These are phyloP conservation scores for Amaranthus cruentus DNA, from an alignment of 148 eudicot genomes.

Conservation along the genomic window DNA sequence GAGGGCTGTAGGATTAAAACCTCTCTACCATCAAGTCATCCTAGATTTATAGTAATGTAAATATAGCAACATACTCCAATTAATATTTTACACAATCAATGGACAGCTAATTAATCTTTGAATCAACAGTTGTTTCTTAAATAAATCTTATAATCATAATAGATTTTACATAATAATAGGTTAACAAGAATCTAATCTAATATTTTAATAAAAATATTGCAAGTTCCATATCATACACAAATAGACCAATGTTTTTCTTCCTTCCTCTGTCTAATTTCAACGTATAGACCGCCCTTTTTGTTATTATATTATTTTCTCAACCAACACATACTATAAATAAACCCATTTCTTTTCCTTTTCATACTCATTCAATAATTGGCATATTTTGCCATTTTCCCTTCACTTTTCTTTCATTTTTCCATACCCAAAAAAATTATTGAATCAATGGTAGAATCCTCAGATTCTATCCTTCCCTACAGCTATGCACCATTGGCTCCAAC, in stretches of 20 bases:
- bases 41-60: too few relatives aligned
- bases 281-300: constrained; percentile 5
- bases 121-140: background rate
- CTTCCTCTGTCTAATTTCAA: constrained; percentile 14
- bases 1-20: too few relatives aligned
- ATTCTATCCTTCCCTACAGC: constrained; percentile 26
- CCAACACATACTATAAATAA: constrained; percentile 18
- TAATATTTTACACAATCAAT: too few relatives aligned
- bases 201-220: constrained; percentile 2
- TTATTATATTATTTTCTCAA: background rate
- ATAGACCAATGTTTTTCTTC: background rate
- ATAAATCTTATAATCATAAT: background rate
- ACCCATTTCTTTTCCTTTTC: constrained; percentile 7
- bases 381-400: background rate
- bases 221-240: background rate
- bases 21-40: too few relatives aligned
- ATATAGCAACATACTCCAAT: too few relatives aligned
- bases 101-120: background rate
- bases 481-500: constrained; percentile 26
- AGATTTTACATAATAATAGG: background rate
- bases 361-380: background rate
- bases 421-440: background rate
- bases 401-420: background rate
- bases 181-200: background rate
- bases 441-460: constrained; percentile 19